phyloP scores from a whole-genome alignment of 2,329 filamentous ascomycete genomes.

The Tolypocladium paradoxum region DNA sequence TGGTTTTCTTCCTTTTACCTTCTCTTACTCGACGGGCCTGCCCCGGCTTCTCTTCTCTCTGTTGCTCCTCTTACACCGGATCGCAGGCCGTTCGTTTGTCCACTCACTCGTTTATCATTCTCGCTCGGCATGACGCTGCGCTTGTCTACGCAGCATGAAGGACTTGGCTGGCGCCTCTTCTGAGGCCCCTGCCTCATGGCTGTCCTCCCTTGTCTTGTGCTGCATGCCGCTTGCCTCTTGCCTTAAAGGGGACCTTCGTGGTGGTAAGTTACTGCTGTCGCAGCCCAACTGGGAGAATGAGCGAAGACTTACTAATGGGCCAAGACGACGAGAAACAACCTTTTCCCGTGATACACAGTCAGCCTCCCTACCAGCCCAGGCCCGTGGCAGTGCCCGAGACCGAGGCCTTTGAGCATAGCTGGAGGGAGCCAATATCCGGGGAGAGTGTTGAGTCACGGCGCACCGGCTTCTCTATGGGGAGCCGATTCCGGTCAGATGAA shows the following conservation, averaged over 20 bases:
- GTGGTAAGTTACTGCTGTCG: slow-evolving; percentile 24
- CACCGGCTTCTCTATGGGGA: slow-evolving; percentile 34
- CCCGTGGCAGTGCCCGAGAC: slow-evolving; percentile 14
- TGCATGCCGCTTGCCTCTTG: slow-evolving; percentile 30
- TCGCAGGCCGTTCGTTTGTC: slow-evolving; percentile 13
- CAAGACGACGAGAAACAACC: slow-evolving; percentile 20
- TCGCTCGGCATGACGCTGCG: slow-evolving; percentile 7
- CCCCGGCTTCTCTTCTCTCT: slow-evolving; percentile 1
- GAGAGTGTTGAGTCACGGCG: slow-evolving; percentile 21
- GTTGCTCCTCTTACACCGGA: slow-evolving; percentile 5
- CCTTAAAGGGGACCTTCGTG: slow-evolving; percentile 26
- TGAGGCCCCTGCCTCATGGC: slow-evolving; percentile 34
- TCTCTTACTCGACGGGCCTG: background rate
- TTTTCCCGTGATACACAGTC: slow-evolving; percentile 15
- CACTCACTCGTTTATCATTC: slow-evolving; percentile 6
- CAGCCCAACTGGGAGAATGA: background rate
- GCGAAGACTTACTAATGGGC: slow-evolving; percentile 17
- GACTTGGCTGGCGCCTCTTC: slow-evolving; percentile 29
- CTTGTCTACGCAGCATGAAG: slow-evolving; percentile 24
- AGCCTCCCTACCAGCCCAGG: slow-evolving; percentile 16
- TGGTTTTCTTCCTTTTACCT: background rate
- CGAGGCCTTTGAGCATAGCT: slow-evolving; percentile 7
- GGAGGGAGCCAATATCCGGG: slow-evolving; percentile 8
- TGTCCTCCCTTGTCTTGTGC: slow-evolving; percentile 34
- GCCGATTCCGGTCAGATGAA: slow-evolving; percentile 32